These are phyloP conservation scores for Starmerella potacharoeniae DNA, from an alignment of 805 yeast genomes.

Conservation along the genomic window DNA sequence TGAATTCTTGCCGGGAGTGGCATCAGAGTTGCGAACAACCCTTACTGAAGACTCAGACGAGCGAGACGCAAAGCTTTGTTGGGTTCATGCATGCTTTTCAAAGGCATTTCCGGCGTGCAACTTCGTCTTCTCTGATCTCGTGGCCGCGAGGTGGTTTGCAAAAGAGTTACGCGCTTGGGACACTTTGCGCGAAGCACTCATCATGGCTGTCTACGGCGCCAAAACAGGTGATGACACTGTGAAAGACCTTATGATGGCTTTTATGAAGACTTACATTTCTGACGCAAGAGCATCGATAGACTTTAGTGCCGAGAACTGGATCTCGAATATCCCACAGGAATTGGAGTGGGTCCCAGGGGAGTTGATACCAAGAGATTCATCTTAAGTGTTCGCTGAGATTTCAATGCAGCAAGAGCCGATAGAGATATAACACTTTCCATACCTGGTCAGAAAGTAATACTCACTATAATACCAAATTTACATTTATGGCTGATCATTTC, in stretches of 20 bases:
- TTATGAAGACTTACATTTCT: slow-evolving; percentile 7
- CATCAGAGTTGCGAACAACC: neutral
- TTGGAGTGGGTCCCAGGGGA: slow-evolving; percentile 5
- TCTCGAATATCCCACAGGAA: slow-evolving; percentile 2
- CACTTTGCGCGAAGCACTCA: slow-evolving; percentile 38
- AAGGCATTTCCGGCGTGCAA: neutral
- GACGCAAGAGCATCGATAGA: neutral
- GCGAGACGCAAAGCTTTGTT: slow-evolving; percentile 2
- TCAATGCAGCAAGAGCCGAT: no score
- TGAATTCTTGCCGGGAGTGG: slow-evolving; percentile 49
- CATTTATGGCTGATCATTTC: no score
- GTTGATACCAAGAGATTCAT: neutral
- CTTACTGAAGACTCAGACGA: neutral
- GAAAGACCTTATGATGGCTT: slow-evolving; percentile 11
- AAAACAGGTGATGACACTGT: slow-evolving; percentile 26
- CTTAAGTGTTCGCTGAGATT: no score
- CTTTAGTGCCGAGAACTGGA: slow-evolving; percentile 1
- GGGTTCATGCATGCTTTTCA: slow-evolving; percentile 13
- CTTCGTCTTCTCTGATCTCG: slow-evolving; percentile 2
- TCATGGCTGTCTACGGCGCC: slow-evolving; percentile 50
- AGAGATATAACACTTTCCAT: no score
- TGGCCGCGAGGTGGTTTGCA: slow-evolving; percentile 9
- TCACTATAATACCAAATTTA: no score
- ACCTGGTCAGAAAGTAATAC: no score
- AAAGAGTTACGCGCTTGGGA: slow-evolving; percentile 1